Evolutionary conservation across 1,284 basidiomycete genomes (phyloP).

Genomic region (Ganoderma boninense): DNA sequence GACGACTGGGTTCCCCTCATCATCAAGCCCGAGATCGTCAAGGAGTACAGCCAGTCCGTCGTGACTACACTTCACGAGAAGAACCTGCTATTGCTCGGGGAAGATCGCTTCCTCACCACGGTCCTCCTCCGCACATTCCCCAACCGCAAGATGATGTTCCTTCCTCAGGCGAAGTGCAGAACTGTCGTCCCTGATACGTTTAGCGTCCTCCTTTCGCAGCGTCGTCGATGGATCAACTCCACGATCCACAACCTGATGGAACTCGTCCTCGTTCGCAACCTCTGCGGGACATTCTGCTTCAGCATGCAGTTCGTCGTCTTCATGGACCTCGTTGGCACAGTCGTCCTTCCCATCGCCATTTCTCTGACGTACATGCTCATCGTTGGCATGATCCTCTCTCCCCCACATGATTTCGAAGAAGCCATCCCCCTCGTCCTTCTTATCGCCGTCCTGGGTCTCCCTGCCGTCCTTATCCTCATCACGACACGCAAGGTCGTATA

Average conservation of each 20-base stretch:
- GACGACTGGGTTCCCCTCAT: constrained; percentile 99
- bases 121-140: constrained; percentile 97
- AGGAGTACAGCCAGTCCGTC: constrained; percentile 95
- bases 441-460: constrained; percentile 91
- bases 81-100: constrained; percentile 95
- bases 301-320: constrained; percentile 99
- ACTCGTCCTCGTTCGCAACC: constrained; percentile 94
- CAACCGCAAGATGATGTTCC: constrained; percentile 99
- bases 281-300: constrained; percentile 96
- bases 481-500: constrained; percentile 96
- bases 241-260: constrained; percentile 99
- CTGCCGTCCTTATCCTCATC: constrained; percentile 91
- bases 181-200: constrained; percentile 98
- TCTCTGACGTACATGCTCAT: constrained; percentile 90
- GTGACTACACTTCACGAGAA: constrained; percentile 98
- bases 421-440: constrained; percentile 96
- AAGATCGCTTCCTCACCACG: constrained; percentile 98
- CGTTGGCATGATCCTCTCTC: constrained; percentile 81
- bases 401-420: constrained; percentile 88
- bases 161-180: constrained; percentile 94
- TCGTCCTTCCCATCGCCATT: constrained; percentile 96
- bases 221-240: constrained; percentile 99
- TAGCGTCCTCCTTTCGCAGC: constrained; percentile 91
- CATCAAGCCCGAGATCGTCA: constrained; percentile 96
- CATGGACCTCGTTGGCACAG: constrained; percentile 97